phyloP scores from a whole-genome alignment of 2,329 filamentous ascomycete genomes.

The Scorias spongiosa region DNA sequence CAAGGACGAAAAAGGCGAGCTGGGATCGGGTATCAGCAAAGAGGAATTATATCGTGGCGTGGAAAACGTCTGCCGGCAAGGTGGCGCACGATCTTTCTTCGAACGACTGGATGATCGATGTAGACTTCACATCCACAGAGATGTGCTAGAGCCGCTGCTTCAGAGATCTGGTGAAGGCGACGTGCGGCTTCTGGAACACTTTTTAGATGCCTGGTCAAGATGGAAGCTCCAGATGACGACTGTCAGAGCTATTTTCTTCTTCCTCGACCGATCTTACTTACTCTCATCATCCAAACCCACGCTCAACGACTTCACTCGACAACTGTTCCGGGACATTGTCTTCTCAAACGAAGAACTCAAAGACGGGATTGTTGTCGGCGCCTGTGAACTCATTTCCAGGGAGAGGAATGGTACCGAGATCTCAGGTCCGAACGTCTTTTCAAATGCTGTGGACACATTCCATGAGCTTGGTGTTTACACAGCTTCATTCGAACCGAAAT shows the following conservation, averaged over 20 bases:
- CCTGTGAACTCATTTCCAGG: conserved; percentile 59
- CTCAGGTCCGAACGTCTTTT: conserved; percentile 49
- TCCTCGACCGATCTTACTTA: conserved; percentile 79
- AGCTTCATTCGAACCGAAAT: conserved; percentile 60
- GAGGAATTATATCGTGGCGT: conserved; percentile 82
- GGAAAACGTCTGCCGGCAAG: conserved; percentile 78
- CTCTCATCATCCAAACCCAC: conserved; percentile 57
- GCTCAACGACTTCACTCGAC: conserved; percentile 67
- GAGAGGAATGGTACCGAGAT: conserved; percentile 46
- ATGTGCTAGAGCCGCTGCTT: conserved; percentile 44
- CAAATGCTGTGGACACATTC: conserved; percentile 64
- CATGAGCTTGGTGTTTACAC: conserved; percentile 73
- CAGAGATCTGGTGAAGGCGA: conserved; percentile 41
- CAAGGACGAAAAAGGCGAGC: conserved; percentile 39
- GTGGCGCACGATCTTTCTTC: conserved; percentile 53
- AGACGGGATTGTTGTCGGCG: conserved; percentile 45
- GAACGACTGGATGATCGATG: conserved; percentile 50
- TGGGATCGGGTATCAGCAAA: conserved; percentile 45
- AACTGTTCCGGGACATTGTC: conserved; percentile 53
- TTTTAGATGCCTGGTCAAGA: conserved; percentile 51
- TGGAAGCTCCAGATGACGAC: conserved; percentile 71
- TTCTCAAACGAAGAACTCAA: conserved; percentile 40
- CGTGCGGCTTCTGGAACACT: conserved; percentile 47
- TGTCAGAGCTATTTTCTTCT: conserved; percentile 82
- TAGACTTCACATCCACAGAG: conserved; percentile 43